A percentile compares a stretch with the other conserved stretches of the same genome.
Evolutionary conservation across 768 basidiomycete genomes (phyloP).

Genomic region (Tulasnella sp.): DNA sequence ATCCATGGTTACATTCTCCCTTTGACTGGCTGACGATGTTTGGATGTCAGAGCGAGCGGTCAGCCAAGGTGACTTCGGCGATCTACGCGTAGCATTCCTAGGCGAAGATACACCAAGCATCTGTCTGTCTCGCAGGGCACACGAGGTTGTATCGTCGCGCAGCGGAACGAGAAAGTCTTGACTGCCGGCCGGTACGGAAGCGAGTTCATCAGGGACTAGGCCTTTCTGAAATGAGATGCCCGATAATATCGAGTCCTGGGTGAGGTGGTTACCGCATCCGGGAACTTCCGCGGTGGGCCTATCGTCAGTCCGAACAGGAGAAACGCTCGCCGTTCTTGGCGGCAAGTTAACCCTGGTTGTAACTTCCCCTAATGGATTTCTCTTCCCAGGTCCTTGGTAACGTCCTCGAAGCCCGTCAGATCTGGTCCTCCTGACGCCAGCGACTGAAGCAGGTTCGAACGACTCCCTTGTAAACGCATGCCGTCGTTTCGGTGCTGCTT

Average conservation of each 20-base stretch:
- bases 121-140: neutral
- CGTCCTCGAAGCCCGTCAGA: neutral
- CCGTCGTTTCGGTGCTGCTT: neutral
- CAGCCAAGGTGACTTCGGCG: neutral
- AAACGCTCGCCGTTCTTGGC: neutral
- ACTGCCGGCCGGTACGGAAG: neutral
- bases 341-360: neutral
- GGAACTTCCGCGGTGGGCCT: neutral
- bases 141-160: neutral
- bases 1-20: neutral
- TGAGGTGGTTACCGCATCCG: neutral
- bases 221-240: neutral
- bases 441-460: neutral
- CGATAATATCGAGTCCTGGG: neutral
- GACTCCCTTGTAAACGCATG: neutral
- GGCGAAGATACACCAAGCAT: neutral
- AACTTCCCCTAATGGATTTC: neutral
- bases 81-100: neutral
- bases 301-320: neutral
- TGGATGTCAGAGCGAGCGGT: neutral
- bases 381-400: neutral
- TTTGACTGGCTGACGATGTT: neutral
- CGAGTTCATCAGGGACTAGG: neutral
- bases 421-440: neutral
- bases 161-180: neutral